A percentile compares a stretch with the other conserved stretches of the same genome.
These are phyloP conservation scores for Fagopyrum homotropicum DNA, from an alignment of 148 eudicot genomes.

Conservation along the genomic window DNA sequence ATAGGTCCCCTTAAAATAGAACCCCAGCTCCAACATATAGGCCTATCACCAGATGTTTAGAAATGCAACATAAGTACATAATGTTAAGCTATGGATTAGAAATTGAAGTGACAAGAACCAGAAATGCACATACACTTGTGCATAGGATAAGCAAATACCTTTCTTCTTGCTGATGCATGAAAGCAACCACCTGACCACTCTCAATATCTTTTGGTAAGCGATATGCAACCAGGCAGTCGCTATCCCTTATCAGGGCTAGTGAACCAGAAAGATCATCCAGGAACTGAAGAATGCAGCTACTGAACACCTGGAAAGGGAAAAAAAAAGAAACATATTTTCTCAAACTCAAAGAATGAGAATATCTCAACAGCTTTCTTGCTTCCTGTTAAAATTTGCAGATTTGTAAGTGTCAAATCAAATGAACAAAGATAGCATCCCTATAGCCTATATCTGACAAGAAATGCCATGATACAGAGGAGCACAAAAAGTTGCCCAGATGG, in stretches of 20 bases:
- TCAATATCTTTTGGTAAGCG: conserved; percentile 54
- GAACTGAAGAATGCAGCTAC: conserved; percentile 36
- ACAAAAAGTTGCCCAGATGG: not conserved
- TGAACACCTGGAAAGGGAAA: conserved; percentile 45
- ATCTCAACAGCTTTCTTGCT: conserved; percentile 1
- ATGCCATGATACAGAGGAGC: not conserved
- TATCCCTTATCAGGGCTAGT: conserved; percentile 61
- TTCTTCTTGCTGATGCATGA: conserved; percentile 43
- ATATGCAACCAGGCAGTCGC: conserved; percentile 73
- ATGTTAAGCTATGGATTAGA: not conserved
- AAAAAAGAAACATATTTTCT: not conserved
- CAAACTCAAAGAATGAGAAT: not conserved
- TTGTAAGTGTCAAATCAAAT: not conserved
- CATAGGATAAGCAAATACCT: conserved; percentile 29
- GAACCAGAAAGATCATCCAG: conserved; percentile 50
- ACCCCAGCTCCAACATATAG: not conserved
- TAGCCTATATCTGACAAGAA: not conserved
- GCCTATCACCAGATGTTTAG: not conserved
- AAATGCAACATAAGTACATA: not conserved
- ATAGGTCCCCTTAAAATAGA: not conserved
- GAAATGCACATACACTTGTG: not conserved
- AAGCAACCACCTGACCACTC: conserved; percentile 47
- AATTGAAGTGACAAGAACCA: not conserved
- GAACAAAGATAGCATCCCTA: not conserved
- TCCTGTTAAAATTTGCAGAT: not conserved